Percentiles rank a stretch among this genome's conserved stretches.
These are phyloP conservation scores for Cladorrhinum samala DNA, from an alignment of 495 filamentous ascomycete genomes.

Conservation along the genomic window DNA sequence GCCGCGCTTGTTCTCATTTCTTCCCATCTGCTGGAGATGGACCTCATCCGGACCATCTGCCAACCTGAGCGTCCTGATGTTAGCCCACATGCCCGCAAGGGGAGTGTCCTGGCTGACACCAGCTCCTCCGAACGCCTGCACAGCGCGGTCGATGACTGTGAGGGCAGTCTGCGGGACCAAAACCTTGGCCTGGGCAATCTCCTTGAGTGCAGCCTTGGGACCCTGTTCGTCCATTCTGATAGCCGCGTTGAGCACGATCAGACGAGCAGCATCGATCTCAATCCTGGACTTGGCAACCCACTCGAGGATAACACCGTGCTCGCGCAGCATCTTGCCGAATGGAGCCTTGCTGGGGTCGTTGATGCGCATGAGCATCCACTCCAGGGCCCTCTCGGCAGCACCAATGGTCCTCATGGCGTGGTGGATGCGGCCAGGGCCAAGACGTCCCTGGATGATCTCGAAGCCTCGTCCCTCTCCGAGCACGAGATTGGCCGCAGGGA, in stretches of 20 bases:
- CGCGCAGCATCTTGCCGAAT: conserved; percentile 70
- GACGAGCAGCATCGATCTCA: conserved; percentile 81
- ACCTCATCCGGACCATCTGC: conserved; percentile 94
- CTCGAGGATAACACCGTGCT: conserved; percentile 87
- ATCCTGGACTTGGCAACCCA: conserved; percentile 88
- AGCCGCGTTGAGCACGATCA: conserved; percentile 83
- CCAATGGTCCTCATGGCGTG: conserved; percentile 91
- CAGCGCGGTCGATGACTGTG: conserved; percentile 76
- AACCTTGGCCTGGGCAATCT: conserved; percentile 86
- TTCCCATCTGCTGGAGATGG: conserved; percentile 84
- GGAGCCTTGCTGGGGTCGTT: conserved; percentile 83
- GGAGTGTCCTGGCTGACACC: conserved; percentile 90
- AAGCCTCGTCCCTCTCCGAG: conserved; percentile 90
- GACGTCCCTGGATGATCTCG: conserved; percentile 90
- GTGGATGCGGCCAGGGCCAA: conserved; percentile 89
- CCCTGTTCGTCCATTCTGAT: conserved; percentile 80
- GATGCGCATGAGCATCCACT: conserved; percentile 83
- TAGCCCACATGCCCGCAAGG: conserved; percentile 79
- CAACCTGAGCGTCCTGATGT: conserved; percentile 72
- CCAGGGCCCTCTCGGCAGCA: conserved; percentile 73
- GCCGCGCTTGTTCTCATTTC: conserved; percentile 70
- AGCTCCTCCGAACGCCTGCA: conserved; percentile 79
- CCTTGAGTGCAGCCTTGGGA: conserved; percentile 71
- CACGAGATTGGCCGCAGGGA: conserved; percentile 71
- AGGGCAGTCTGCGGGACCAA: conserved; percentile 71